Evolutionary conservation across 2,329 filamentous ascomycete genomes (phyloP).

Genomic region (Exophiala calicioides): DNA sequence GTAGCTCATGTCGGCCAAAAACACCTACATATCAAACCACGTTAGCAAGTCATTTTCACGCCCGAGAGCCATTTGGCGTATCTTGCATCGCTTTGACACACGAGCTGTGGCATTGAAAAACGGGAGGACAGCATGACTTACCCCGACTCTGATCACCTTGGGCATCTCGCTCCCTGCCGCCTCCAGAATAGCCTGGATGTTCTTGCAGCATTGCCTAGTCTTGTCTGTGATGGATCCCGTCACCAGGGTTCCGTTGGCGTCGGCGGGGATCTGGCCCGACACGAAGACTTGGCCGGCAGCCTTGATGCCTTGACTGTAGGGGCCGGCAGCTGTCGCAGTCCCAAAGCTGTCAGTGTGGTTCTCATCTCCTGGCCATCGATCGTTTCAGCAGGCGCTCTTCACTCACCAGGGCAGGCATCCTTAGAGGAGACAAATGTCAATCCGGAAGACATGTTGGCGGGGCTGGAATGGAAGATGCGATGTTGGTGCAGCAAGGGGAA

Average conservation of each 20-base stretch:
- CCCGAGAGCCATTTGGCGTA: background rate
- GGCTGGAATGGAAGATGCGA: slow-evolving; percentile 12
- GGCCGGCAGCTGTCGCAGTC: slow-evolving; percentile 21
- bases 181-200: slow-evolving; percentile 79
- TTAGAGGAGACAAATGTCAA: slow-evolving; percentile 43
- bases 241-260: slow-evolving; percentile 61
- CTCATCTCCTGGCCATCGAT: background rate
- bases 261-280: slow-evolving; percentile 75
- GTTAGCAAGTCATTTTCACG: background rate
- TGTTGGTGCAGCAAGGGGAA: slow-evolving; percentile 8
- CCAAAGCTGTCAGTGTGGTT: slow-evolving; percentile 3
- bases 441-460: slow-evolving; percentile 20
- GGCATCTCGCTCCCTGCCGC: slow-evolving; percentile 76
- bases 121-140: slow-evolving; percentile 34
- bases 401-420: slow-evolving; percentile 50
- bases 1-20: slow-evolving; percentile 86
- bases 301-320: slow-evolving; percentile 61
- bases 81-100: background rate
- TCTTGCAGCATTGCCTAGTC: slow-evolving; percentile 72
- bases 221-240: slow-evolving; percentile 67
- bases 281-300: slow-evolving; percentile 69
- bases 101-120: background rate
- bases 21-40: slow-evolving; percentile 55
- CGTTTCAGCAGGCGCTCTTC: background rate
- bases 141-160: slow-evolving; percentile 83